These are phyloP conservation scores for Fonsecaea pugnacius DNA, from an alignment of 2,329 filamentous ascomycete genomes.

Conservation along the genomic window DNA sequence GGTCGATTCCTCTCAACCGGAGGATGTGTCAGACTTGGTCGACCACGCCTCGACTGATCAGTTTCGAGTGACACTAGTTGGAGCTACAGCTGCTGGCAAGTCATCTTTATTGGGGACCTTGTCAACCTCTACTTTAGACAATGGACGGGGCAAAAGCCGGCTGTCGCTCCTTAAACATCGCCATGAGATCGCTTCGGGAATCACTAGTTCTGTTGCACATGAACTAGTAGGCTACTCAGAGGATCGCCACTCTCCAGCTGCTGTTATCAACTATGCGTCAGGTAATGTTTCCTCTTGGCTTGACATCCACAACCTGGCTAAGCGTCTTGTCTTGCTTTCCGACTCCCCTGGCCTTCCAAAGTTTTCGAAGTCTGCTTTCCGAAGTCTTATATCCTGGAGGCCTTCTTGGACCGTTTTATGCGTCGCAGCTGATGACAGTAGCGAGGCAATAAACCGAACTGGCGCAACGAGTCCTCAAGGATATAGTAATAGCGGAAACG, in stretches of 20 bases:
- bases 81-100: constrained; percentile 89
- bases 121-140: constrained; percentile 85
- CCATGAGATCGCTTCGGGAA: constrained; percentile 87
- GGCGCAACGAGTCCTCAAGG: constrained; percentile 51
- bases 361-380: constrained; percentile 84
- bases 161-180: constrained; percentile 87
- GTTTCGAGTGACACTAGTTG: constrained; percentile 82
- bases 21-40: constrained; percentile 31
- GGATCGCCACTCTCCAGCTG: constrained; percentile 14
- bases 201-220: constrained; percentile 93
- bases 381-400: constrained; percentile 91
- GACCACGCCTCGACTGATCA: constrained; percentile 67
- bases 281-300: constrained; percentile 90
- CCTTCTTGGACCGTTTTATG: constrained; percentile 93
- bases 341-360: constrained; percentile 91
- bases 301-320: constrained; percentile 82
- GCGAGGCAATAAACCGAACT: constrained; percentile 50
- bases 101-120: constrained; percentile 87
- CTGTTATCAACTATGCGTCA: constrained; percentile 73
- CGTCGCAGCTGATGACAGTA: constrained; percentile 74
- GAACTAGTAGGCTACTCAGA: constrained; percentile 82
- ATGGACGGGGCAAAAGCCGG: constrained; percentile 86
- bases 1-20: neutral
- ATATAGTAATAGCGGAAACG: constrained; percentile 47
- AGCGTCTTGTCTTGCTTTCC: constrained; percentile 81